These are phyloP conservation scores for Amanita brunnescens DNA, from an alignment of 768 basidiomycete genomes.

Conservation along the genomic window DNA sequence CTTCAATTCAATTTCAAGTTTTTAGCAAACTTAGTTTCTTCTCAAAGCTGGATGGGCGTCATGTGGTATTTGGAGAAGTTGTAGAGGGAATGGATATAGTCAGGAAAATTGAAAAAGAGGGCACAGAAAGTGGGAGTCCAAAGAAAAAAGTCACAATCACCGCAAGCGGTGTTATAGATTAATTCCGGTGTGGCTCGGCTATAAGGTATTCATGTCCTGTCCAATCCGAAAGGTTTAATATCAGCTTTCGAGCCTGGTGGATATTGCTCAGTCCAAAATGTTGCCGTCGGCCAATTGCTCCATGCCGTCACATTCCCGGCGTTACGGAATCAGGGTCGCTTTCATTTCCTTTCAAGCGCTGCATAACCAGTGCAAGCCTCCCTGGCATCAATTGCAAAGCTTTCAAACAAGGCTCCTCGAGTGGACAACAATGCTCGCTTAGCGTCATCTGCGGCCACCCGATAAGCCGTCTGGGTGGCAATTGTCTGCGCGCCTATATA, in stretches of 20 bases:
- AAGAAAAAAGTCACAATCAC: constrained; percentile 47
- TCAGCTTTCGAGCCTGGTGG: neutral
- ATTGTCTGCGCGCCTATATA: neutral
- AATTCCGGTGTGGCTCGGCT: neutral
- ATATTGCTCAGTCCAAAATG: neutral
- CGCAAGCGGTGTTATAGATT: constrained; percentile 41
- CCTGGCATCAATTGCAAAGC: neutral
- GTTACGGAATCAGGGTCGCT: neutral
- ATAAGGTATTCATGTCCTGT: neutral
- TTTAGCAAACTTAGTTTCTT: neutral
- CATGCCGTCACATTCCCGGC: neutral
- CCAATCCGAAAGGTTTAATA: neutral
- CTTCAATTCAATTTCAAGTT: constrained; percentile 1
- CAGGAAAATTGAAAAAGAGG: constrained; percentile 44
- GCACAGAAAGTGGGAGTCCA: constrained; percentile 29
- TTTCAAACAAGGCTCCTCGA: neutral
- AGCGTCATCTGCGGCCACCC: neutral
- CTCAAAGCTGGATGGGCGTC: constrained; percentile 47
- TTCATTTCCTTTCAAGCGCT: neutral
- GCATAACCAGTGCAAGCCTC: neutral
- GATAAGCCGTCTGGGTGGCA: neutral
- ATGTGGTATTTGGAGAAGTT: constrained; percentile 69
- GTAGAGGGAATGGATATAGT: constrained; percentile 58
- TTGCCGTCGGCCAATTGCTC: neutral
- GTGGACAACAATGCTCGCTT: neutral